phyloP scores from a whole-genome alignment of 768 basidiomycete species.

The Leccinum disarticulatum region DNA sequence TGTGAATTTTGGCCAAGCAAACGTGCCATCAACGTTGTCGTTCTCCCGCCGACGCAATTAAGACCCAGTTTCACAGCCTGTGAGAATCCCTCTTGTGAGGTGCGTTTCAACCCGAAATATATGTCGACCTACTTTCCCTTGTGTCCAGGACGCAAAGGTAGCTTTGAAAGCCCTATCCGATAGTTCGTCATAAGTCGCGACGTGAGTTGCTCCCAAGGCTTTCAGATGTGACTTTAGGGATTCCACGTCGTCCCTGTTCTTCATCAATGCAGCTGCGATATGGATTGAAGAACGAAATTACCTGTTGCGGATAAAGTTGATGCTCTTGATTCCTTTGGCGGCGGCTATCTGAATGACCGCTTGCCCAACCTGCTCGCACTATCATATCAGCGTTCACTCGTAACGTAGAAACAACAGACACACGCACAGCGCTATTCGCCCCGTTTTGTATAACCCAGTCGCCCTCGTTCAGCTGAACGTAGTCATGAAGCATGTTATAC shows the following conservation, averaged over 20 bases:
- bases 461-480: constrained; percentile 58
- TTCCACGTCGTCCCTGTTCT: constrained; percentile 50
- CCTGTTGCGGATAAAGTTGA: constrained; percentile 81
- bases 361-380: constrained; percentile 63
- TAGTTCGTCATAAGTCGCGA: constrained; percentile 77
- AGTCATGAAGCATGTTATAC: constrained; percentile 77
- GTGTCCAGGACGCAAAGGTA: constrained; percentile 63
- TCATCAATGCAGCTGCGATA: background rate
- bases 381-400: constrained; percentile 8
- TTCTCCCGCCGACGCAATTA: constrained; percentile 64
- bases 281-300: constrained; percentile 22
- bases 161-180: constrained; percentile 52
- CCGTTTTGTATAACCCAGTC: constrained; percentile 89
- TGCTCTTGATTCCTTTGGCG: constrained; percentile 64
- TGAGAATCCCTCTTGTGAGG: background rate
- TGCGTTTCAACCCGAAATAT: constrained; percentile 10
- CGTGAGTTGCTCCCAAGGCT: constrained; percentile 69
- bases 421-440: constrained; percentile 74
- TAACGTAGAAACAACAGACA: background rate
- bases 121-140: constrained; percentile 47
- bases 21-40: constrained; percentile 67
- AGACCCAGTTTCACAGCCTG: constrained; percentile 48
- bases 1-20: constrained; percentile 67
- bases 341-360: constrained; percentile 86
- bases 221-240: constrained; percentile 50